These are phyloP conservation scores for Kodamaea sp. DNA, from an alignment of 1,139 yeast species.

Conservation along the genomic window DNA sequence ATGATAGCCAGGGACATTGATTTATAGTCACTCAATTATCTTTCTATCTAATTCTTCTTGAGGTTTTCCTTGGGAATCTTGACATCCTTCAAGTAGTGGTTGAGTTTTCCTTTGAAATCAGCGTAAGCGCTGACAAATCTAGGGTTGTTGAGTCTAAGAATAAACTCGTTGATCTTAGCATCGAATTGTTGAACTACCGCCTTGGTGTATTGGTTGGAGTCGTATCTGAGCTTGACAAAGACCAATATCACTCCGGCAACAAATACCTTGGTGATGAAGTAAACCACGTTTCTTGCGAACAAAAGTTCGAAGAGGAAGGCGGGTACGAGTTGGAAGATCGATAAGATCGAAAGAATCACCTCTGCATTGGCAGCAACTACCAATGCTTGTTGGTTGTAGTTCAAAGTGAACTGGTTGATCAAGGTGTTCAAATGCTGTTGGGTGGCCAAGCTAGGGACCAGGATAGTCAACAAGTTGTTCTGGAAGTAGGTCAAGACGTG, in stretches of 20 bases:
- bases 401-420: conserved; percentile 38
- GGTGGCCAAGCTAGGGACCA: conserved; percentile 12
- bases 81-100: conserved; percentile 11
- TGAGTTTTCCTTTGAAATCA: conserved; percentile 8
- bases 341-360: conserved; percentile 30
- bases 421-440: conserved; percentile 17
- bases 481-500: conserved; percentile 56
- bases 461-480: conserved; percentile 16
- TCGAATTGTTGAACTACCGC: conserved; percentile 44
- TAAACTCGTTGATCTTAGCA: conserved; percentile 26
- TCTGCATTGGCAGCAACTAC: conserved; percentile 51
- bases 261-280: conserved; percentile 19
- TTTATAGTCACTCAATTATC: too few species aligned
- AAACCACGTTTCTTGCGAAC: conserved; percentile 17
- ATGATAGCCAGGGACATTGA: too few species aligned
- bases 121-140: conserved; percentile 10
- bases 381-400: conserved; percentile 48
- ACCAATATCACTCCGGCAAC: conserved; percentile 33
- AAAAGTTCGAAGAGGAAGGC: conserved; percentile 19
- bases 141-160: conserved; percentile 21
- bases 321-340: conserved; percentile 24
- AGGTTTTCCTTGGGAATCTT: conserved; percentile 9
- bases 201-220: conserved; percentile 43
- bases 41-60: conserved; percentile 10
- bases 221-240: conserved; percentile 49